Evolutionary conservation across 2,329 filamentous ascomycete species (phyloP), one percentile per base, ranked within the genome.

Genomic region (Aspergillus texensis): DNA sequence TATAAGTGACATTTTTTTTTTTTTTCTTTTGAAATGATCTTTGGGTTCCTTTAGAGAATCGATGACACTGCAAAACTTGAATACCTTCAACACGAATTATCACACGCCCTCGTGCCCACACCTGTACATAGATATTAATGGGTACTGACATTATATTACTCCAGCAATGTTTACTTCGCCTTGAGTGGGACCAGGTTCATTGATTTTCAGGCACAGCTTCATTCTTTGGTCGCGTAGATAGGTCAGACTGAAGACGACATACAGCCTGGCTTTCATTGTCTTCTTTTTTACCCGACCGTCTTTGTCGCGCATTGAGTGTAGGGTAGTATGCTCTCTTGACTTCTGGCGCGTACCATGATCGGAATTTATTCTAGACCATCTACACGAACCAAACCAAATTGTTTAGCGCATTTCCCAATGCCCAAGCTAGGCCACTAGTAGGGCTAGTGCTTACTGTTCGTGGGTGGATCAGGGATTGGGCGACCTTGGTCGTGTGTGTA

Each of bases 281-380:
- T 48, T 14, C 12, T 48, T 14, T 26, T 26, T 48, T 26, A 26
- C 12, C 21, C 46, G 9, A 19, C 12, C 24, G 21, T 50, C 46
- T 50, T 46, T 46, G n/a, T 46, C 24, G 19, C 21, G n/a, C n/a
- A 46, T 24, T 21, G 43, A 46, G 19, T 24, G n/a, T 24, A 3
- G 6, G 26, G 16, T 41, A 41, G 19, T 9, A 41, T n/a, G 6
- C 39, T 41, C 39, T 41, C 16, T 41, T 19, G 19, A n/a, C 39
- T 41, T 41, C 39, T 50, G 52, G 52, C 52, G n/a, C 52, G 52
- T 54, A 54, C 32, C 52, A 36, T 54, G 21, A 36, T 36, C 14
- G 2, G 46, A 16, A 30, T 50, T 50, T 19, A 50, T 19, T 54
- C 28, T 54, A 36, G 32, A 54, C 52, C 30, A 21, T 28, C 46